Evolutionary conservation across 805 yeast genomes (phyloP).

Genomic region (Sugiyamaella valdiviana): DNA sequence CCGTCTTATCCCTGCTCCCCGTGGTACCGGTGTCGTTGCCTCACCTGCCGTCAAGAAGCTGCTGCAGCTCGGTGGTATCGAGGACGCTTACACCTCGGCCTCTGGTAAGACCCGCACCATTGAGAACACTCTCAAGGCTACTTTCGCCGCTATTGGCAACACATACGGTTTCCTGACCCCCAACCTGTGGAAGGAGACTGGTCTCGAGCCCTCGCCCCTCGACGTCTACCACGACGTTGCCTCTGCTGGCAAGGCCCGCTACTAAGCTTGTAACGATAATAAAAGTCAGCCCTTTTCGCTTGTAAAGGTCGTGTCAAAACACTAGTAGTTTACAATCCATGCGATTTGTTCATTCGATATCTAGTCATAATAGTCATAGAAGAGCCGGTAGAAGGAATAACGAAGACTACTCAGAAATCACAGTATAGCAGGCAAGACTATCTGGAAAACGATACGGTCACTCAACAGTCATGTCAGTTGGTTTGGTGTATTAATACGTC

Average conservation of each 20-base stretch:
- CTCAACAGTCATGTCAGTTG: too few species aligned
- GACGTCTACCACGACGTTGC: constrained; percentile 62
- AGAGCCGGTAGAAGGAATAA: too few species aligned
- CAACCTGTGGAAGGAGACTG: constrained; percentile 89
- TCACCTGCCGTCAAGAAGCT: constrained; percentile 99
- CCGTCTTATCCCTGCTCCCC: constrained; percentile 99
- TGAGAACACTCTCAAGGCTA: constrained; percentile 99
- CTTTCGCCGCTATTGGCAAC: constrained; percentile 99
- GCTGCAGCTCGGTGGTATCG: constrained; percentile 98
- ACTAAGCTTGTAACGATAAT: constrained; percentile 17
- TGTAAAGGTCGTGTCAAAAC: too few species aligned
- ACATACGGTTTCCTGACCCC: constrained; percentile 99
- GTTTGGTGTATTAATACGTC: too few species aligned
- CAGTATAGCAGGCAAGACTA: too few species aligned
- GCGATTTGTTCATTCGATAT: too few species aligned
- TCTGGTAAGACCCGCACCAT: constrained; percentile 99
- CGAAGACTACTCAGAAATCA: too few species aligned
- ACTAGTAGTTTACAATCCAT: too few species aligned
- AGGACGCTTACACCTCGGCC: constrained; percentile 98
- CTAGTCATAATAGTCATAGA: too few species aligned
- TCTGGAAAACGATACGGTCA: too few species aligned
- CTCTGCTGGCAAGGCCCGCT: constrained; percentile 23
- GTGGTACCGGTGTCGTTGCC: constrained; percentile 99
- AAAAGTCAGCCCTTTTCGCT: neutral
- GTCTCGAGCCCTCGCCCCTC: constrained; percentile 86